Percentiles rank a stretch among this genome's conserved stretches.
These are phyloP conservation scores for Trichoderma endophyticum DNA, from an alignment of 2,329 filamentous ascomycete species.

Conservation along the genomic window DNA sequence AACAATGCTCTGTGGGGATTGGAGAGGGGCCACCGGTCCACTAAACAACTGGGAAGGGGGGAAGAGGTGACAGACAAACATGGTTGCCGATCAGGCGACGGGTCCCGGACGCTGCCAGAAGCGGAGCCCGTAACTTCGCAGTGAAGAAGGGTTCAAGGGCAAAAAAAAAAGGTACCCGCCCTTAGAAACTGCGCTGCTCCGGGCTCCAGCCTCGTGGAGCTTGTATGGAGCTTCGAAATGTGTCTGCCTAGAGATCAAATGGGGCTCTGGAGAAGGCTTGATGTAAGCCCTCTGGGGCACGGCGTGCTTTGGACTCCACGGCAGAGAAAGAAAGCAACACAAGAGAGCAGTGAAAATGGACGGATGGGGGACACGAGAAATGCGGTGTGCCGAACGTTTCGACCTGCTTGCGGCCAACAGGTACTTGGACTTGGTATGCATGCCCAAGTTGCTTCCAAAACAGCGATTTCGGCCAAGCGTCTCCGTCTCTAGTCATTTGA, in stretches of 20 bases:
- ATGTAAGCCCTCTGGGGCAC: slow-evolving; percentile 17
- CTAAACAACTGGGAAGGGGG: background rate
- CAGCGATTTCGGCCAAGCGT: slow-evolving; percentile 4
- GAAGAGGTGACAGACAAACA: background rate
- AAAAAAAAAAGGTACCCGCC: background rate
- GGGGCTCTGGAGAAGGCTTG: slow-evolving; percentile 9
- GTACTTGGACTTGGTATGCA: background rate
- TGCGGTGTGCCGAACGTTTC: slow-evolving; percentile 10
- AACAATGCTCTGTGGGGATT: background rate
- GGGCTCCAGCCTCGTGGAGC: slow-evolving; percentile 9
- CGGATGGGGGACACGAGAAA: background rate
- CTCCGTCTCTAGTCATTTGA: background rate
- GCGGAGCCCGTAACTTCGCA: slow-evolving; percentile 6
- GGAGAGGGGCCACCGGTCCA: background rate
- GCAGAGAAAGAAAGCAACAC: background rate
- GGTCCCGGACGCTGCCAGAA: slow-evolving; percentile 11
- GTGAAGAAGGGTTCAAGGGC: background rate
- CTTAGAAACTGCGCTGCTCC: background rate
- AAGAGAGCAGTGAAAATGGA: background rate
- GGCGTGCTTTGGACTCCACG: background rate
- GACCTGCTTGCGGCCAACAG: slow-evolving; percentile 7
- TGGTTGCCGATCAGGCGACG: slow-evolving; percentile 13
- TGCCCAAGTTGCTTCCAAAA: background rate
- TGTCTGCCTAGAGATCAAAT: slow-evolving; percentile 18
- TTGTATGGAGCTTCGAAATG: slow-evolving; percentile 15